A percentile compares a stretch with the other conserved stretches of the same genome.
phyloP scores from a whole-genome alignment of 2,329 filamentous ascomycete genomes.

The Exserohilum rostratum region DNA sequence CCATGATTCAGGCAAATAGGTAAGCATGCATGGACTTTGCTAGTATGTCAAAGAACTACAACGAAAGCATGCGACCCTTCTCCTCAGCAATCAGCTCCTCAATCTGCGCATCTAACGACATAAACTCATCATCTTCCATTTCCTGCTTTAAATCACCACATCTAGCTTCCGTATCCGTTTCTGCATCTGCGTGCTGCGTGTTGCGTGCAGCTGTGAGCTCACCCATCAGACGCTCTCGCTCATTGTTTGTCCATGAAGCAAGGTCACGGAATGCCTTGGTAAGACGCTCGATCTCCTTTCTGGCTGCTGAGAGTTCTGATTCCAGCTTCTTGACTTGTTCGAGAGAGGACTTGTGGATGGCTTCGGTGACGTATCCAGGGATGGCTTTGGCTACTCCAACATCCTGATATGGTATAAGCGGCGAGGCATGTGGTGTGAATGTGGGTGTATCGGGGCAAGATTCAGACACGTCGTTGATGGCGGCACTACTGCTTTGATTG shows the following conservation, averaged over 20 bases:
- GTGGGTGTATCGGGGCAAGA: too few relatives aligned
- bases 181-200: neutral
- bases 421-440: neutral
- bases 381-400: neutral
- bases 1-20: too few relatives aligned
- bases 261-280: neutral
- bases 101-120: neutral
- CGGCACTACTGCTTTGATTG: too few relatives aligned
- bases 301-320: neutral
- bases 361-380: neutral
- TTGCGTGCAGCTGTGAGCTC: neutral
- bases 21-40: too few relatives aligned
- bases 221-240: slow-evolving; percentile 1
- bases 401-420: neutral
- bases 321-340: neutral
- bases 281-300: neutral
- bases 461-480: too few relatives aligned
- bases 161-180: neutral
- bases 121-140: neutral
- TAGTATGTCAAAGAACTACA: too few relatives aligned
- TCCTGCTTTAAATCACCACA: neutral
- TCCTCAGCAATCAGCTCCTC: slow-evolving; percentile 1
- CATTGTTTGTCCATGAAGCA: slow-evolving; percentile 4
- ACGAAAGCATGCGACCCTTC: neutral
- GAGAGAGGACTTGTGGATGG: neutral